Evolutionary conservation across 2,329 filamentous ascomycete genomes (phyloP), one percentile per base, ranked within the genome.

Genomic region (Penicillium sp.): DNA sequence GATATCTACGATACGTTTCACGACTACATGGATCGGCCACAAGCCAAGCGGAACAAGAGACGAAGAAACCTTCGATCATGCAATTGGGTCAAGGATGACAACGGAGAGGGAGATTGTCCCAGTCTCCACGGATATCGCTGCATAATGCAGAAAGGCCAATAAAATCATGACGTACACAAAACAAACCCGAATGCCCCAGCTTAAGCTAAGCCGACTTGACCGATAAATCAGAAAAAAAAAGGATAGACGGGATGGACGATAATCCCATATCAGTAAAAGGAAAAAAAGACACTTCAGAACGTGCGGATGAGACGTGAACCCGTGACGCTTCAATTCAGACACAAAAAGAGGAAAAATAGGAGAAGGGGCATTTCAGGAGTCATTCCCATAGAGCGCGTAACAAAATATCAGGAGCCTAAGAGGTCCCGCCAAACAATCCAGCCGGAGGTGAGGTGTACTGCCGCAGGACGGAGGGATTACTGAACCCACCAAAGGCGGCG

Each of bases 361-460:
- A 47, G 50, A 57, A 40, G 46, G 42, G 46, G 37, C 23, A 52
- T 55, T 55, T 49, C 47, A 57, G 31, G 43, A 42, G 49, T 53
- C 52, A 50, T 55, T 49, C 50, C 47, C 49, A 43, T 44, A 50
- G 33, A 54, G 38, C 49, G 39, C 46, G 47, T 38, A 46, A 46
- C 40, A 46, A 44, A 32, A 40, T 29, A 12, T 28, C 24, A 41
- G 23, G 24, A 32, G 31, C 46, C 53, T 55, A 58, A 44, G 51
- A 57, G 43, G 53, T 52, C 47, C 52, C 61, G 53, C 60, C 61
- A 50, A 66, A 71, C 53, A 71, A 65, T 27, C 68, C 66, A 47
- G 67, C 59, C 20, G 63, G 62, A 38, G 70, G 67, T 49, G 71
- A 70, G 49, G 65, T 61, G 52, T 67, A 71, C 50, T 72, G 69